Conservation (phyloP, 257 asterid genomes). For the Nemophila menziesii region DNA sequence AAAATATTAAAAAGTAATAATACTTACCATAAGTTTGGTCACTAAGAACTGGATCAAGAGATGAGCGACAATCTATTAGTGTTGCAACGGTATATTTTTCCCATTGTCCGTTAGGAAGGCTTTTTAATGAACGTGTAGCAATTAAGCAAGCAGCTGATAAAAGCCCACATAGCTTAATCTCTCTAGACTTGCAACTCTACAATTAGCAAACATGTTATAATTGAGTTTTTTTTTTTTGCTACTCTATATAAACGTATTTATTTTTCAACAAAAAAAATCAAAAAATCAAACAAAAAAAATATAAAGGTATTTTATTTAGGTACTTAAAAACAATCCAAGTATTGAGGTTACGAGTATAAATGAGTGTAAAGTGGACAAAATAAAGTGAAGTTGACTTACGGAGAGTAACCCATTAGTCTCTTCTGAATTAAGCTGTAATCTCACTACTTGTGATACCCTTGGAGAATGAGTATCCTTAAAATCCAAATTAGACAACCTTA, state of each 20-base stretch:
- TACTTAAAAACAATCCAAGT: too few species aligned
- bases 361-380: too few species aligned
- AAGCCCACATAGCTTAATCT: slow-evolving; percentile 38
- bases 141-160: slow-evolving; percentile 61
- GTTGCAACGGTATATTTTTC: slow-evolving; percentile 66
- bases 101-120: slow-evolving; percentile 37
- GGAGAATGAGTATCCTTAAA: slow-evolving; percentile 42
- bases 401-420: slow-evolving; percentile 45
- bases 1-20: not conserved
- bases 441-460: slow-evolving; percentile 46
- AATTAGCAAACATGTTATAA: too few species aligned
- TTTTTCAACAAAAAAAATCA: too few species aligned
- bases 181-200: slow-evolving; percentile 53
- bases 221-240: too few species aligned
- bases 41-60: slow-evolving; percentile 68
- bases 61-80: slow-evolving; percentile 64
- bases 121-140: slow-evolving; percentile 46
- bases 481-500: slow-evolving; percentile 43
- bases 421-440: slow-evolving; percentile 37
- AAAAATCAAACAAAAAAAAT: too few species aligned
- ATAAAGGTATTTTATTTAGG: too few species aligned
- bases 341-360: too few species aligned
- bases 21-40: slow-evolving; percentile 44
- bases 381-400: too few species aligned
- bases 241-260: too few species aligned